phyloP scores from a whole-genome alignment of 2,329 filamentous ascomycete genomes.

The Arachnopeziza araneosa region DNA sequence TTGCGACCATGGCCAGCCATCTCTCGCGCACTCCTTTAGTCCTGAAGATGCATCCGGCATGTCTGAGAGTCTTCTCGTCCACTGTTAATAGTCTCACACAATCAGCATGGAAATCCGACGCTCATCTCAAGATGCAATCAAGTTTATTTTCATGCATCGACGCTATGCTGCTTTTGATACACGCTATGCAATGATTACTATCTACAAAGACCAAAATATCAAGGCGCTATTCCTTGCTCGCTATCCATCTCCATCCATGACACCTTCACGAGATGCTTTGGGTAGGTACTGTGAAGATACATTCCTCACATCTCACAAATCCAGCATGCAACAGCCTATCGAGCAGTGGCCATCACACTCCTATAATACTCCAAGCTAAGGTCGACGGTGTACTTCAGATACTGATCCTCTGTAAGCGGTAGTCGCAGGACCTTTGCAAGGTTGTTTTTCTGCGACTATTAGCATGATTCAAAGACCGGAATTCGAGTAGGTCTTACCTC shows the following conservation, averaged over 20 bases:
- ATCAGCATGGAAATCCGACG: too few species aligned
- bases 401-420: slow-evolving; percentile 67
- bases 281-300: not conserved
- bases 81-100: too few species aligned
- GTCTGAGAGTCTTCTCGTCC: too few species aligned
- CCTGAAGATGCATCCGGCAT: not conserved
- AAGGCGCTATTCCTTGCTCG: not conserved
- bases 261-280: not conserved
- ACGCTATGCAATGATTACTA: not conserved
- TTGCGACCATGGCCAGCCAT: not conserved
- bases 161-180: not conserved
- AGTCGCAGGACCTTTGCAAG: slow-evolving; percentile 49
- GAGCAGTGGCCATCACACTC: slow-evolving; percentile 24
- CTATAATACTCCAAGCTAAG: slow-evolving; percentile 63
- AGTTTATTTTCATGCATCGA: not conserved
- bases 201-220: not conserved
- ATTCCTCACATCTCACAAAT: not conserved
- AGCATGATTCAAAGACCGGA: slow-evolving; percentile 3
- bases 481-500: slow-evolving; percentile 41
- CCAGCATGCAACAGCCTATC: slow-evolving; percentile 3
- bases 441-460: slow-evolving; percentile 35
- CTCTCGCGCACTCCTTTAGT: not conserved
- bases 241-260: not conserved
- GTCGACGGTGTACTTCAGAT: slow-evolving; percentile 64
- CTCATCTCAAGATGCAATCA: not conserved